Base-by-base conservation (phyloP, 345 rosid species). In the Eucalyptus caleyi region DNA sequence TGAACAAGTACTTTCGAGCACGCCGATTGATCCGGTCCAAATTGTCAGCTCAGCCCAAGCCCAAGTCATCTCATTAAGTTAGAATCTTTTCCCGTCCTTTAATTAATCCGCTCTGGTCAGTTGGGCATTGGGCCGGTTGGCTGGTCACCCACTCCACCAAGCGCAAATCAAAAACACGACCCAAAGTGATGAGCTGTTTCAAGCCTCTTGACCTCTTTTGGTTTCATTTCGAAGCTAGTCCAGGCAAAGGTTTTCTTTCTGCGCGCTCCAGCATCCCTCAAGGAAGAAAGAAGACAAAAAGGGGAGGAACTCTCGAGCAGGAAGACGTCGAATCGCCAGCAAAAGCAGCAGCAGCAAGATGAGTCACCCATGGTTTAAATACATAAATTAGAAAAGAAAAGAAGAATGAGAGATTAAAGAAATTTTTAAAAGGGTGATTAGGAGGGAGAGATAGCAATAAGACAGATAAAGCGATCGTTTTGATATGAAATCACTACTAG, bases 271-370 rank as follows among this genome's bases (percentile, higher is more conserved):
- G 24, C 88, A 13, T 53, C 50, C 54, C 34, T 86, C 47, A 11
- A 56, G 87, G 65, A 86, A 50, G 87, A 44, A 86, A 19, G 87
- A 16, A 77, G 77, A 80, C n/a, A 26, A 8, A 15, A 47, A 77
- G n/a, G 42, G 18, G 24, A 24, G 62, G 86, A 89, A 42, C 89
- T 82, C 86, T 87, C 21, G 44, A 42, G 81, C 11, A 54, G 40
- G 50, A n/a, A 56, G 65, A 34, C 14, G 14, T 18, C 45, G 50
- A 44, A 37, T 67, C 15, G 2, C 45, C 14, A 87, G 4, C 13
- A 6, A 14, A 8, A 21, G 26, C 26, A 53, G 26, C 11, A 53
- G 0, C 2, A 53, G 0, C 5, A 53, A 53, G 24, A 53, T 4
- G 59, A 53, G 59, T 53, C 59, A 53, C 59, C 59, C 19, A 16